Evolutionary conservation across 306 rosid species (phyloP).

Genomic region (Vigna nakashimae): DNA sequence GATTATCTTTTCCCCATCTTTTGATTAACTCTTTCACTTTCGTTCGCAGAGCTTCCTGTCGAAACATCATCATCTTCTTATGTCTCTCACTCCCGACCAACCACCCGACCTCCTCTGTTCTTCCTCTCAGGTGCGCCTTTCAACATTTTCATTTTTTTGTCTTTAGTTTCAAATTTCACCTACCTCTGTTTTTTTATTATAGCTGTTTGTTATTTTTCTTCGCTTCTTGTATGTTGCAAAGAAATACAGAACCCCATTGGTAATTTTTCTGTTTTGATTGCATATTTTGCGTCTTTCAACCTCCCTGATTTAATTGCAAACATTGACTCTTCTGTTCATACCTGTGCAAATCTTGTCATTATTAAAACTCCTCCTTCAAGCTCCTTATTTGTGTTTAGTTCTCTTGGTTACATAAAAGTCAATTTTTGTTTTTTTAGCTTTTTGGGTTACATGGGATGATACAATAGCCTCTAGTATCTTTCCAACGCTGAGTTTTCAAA

Average conservation of each 20-base stretch:
- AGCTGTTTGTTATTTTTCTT: background rate
- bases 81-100: background rate
- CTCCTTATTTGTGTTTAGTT: background rate
- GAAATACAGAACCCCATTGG: background rate
- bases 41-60: background rate
- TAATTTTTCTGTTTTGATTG: too few relatives aligned
- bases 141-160: background rate
- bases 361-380: background rate
- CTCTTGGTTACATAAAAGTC: background rate
- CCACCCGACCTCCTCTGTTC: background rate
- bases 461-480: background rate
- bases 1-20: background rate
- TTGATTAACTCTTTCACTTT: background rate
- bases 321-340: background rate
- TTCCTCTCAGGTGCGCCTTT: background rate
- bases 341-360: background rate
- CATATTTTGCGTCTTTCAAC: too few relatives aligned
- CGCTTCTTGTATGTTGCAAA: background rate
- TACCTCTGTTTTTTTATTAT: background rate
- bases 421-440: background rate
- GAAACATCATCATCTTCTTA: background rate
- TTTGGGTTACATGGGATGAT: slow-evolving; percentile 9
- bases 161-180: background rate
- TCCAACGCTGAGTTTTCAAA: background rate
- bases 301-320: too few relatives aligned